These are phyloP conservation scores for Fusarium protoensiforme DNA, from an alignment of 2,329 filamentous ascomycete species.

Conservation along the genomic window DNA sequence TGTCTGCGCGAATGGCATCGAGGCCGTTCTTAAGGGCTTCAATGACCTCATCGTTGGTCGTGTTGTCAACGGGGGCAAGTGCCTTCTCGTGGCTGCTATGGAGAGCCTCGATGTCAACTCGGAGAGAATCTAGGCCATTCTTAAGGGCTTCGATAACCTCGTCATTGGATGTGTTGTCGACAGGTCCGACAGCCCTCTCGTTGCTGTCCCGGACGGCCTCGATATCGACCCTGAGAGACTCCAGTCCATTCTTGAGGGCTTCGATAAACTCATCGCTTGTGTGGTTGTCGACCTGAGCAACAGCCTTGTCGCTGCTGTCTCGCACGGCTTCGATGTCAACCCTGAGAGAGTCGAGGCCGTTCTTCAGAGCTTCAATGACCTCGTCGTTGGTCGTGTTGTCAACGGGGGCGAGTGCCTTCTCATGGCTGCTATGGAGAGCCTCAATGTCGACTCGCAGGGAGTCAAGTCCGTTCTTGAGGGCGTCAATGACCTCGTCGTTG, in stretches of 20 bases:
- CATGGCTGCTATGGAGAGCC: constrained; percentile 72
- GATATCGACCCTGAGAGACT: constrained; percentile 30
- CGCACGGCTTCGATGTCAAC: constrained; percentile 59
- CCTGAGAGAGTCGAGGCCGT: constrained; percentile 37
- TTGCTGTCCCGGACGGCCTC: constrained; percentile 71
- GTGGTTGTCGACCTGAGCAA: constrained; percentile 17
- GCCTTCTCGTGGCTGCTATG: constrained; percentile 67
- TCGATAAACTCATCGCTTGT: constrained; percentile 36
- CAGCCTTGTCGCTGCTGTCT: constrained; percentile 61
- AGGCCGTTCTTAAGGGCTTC: constrained; percentile 37
- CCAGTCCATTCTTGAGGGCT: constrained; percentile 32
- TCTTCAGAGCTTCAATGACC: constrained; percentile 35
- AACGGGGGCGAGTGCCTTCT: constrained; percentile 36
- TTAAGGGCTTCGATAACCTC: constrained; percentile 86
- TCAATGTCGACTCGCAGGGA: constrained; percentile 79
- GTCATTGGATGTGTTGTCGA: constrained; percentile 80
- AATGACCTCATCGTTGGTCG: constrained; percentile 35
- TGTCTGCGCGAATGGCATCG: constrained; percentile 38
- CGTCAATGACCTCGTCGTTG: constrained; percentile 84
- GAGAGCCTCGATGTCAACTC: constrained; percentile 78
- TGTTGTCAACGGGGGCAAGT: constrained; percentile 13
- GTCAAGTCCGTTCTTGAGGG: constrained; percentile 79
- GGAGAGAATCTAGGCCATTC: constrained; percentile 76
- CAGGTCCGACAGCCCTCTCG: constrained; percentile 61
- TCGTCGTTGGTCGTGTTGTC: constrained; percentile 37